Evolutionary conservation across 495 filamentous ascomycete genomes (phyloP).

Genomic region (Penicillium maclennaniae): DNA sequence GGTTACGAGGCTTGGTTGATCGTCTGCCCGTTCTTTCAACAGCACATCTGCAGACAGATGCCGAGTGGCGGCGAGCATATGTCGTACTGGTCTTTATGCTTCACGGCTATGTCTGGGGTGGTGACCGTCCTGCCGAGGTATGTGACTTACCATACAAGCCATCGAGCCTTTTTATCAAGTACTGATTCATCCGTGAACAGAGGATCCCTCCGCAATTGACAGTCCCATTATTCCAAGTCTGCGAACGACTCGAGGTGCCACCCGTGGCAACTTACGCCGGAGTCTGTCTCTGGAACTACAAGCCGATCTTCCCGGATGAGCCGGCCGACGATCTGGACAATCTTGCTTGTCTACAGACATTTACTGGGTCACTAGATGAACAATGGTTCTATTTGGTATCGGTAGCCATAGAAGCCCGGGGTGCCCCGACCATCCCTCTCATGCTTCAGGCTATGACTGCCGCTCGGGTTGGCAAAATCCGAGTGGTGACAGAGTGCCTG

Average conservation of each 20-base stretch:
- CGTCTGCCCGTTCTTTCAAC: slow-evolving; percentile 78
- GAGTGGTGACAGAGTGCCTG: slow-evolving; percentile 70
- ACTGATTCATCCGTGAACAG: slow-evolving; percentile 40
- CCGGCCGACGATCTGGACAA: slow-evolving; percentile 79
- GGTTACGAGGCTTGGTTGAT: slow-evolving; percentile 72
- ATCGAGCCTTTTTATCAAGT: background rate
- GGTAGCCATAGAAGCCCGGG: slow-evolving; percentile 91
- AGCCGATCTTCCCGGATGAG: slow-evolving; percentile 77
- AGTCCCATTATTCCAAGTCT: slow-evolving; percentile 74
- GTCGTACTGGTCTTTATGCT: slow-evolving; percentile 81
- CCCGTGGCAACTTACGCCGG: slow-evolving; percentile 94
- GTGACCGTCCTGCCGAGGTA: slow-evolving; percentile 74
- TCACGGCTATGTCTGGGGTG: slow-evolving; percentile 94
- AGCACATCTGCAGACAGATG: slow-evolving; percentile 68
- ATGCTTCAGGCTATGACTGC: slow-evolving; percentile 86
- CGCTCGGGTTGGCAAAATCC: slow-evolving; percentile 65
- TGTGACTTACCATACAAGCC: slow-evolving; percentile 5
- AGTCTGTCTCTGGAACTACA: slow-evolving; percentile 93
- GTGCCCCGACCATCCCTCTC: slow-evolving; percentile 79
- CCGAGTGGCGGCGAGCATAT: slow-evolving; percentile 92
- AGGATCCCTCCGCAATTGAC: slow-evolving; percentile 80
- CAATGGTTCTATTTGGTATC: slow-evolving; percentile 98
- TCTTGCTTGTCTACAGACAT: slow-evolving; percentile 76
- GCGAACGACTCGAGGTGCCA: slow-evolving; percentile 77
- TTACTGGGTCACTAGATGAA: slow-evolving; percentile 94